Evolutionary conservation across 1,284 basidiomycete species (phyloP), one percentile per base, ranked within the genome.

Genomic region (Papiliotrema fonsecae): DNA sequence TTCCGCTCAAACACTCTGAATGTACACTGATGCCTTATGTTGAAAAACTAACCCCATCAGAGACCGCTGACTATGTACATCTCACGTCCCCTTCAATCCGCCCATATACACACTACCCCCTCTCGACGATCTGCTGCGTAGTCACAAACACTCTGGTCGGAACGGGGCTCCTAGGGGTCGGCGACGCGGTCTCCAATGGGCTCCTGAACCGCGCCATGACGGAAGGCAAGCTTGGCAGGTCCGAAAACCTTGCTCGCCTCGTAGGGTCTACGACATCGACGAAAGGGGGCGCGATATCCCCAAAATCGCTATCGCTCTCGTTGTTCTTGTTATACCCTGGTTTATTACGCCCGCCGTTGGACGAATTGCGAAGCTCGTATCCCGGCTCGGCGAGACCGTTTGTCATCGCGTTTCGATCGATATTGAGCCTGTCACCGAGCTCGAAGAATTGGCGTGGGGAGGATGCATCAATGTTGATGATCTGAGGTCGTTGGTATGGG

Each of bases 401-500:
- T 13, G 24, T 34, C 10, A 58, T 26, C 11, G 50, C 54, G 19
- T 49, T 49, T 27, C 58, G 52, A n/a, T 64, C 61, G 28, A 67
- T 42, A 37, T 63, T 59, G 24, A 67, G 45, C 32, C 62, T 46
- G 21, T 67, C 65, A 14, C 60, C 58, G 19, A 67, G 47, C 19
- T 58, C 52, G 48, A 31, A 30, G 30, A 11, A 47, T 39, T 30
- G 38, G 19, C 47, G 30, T 16, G 43, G 46, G 42, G 32, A 7
- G 24, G 34, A 35, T 14, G 9, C 27, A 4, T 42, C 46, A 11
- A 24, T 19, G 9, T 21, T 18, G 9, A 31, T 13, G 11, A 18
- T 10, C 21, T 19, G 25, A 35, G 40, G 50, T 14, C 38, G 51
- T 43, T 51, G 51, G 31, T 56, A 46, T 22, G 58, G 54, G 16